phyloP scores from a whole-genome alignment of 805 yeast species.

The Lachancea thermotolerans region DNA sequence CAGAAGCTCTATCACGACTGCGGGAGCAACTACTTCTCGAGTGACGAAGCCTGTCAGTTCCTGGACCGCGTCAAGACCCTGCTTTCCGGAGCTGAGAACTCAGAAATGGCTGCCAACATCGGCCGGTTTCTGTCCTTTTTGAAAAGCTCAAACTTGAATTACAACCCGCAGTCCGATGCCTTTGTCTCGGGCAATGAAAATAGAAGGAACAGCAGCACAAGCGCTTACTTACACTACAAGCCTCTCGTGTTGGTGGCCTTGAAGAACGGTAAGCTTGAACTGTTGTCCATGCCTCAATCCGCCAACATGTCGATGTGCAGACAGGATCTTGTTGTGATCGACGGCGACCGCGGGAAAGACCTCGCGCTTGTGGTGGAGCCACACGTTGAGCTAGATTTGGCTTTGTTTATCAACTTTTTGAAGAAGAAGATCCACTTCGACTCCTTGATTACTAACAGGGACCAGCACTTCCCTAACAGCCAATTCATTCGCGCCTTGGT shows the following conservation, averaged over 20 bases:
- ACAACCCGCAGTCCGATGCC: constrained; percentile 33
- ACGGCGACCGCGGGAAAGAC: constrained; percentile 82
- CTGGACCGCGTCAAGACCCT: constrained; percentile 32
- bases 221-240: constrained; percentile 30
- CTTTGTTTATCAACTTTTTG: constrained; percentile 63
- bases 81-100: constrained; percentile 14
- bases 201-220: constrained; percentile 15
- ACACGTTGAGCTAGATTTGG: constrained; percentile 51
- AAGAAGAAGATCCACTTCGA: constrained; percentile 61
- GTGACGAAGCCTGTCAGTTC: constrained; percentile 34
- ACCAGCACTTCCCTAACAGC: constrained; percentile 25
- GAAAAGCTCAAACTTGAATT: constrained; percentile 40
- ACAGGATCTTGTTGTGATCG: constrained; percentile 66
- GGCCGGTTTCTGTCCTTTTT: constrained; percentile 34
- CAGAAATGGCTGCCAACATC: constrained; percentile 11
- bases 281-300: constrained; percentile 58
- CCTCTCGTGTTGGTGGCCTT: constrained; percentile 43
- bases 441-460: constrained; percentile 28
- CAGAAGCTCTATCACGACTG: constrained; percentile 39
- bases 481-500: constrained; percentile 26
- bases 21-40: constrained; percentile 52
- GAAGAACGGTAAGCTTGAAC: constrained; percentile 63
- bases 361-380: constrained; percentile 68
- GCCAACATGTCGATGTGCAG: constrained; percentile 53
- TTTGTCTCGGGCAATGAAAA: constrained; percentile 24